Evolutionary conservation across 2,329 filamentous ascomycete species (phyloP).

Genomic region (Fusarium sp.): DNA sequence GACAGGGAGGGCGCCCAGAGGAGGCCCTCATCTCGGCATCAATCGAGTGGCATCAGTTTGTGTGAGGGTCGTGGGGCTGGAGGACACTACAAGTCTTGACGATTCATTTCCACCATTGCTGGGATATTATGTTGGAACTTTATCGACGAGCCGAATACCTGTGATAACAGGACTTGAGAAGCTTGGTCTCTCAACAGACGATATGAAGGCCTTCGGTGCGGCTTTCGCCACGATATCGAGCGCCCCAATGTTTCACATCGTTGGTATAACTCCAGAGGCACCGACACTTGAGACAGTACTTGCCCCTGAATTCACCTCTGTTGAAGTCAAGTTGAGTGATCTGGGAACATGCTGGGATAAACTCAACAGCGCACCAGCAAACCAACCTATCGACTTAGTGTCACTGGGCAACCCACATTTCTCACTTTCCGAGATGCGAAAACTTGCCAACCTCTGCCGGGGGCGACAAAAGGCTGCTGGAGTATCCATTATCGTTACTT

Average conservation of each 20-base stretch:
- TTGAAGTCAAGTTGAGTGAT: slow-evolving; percentile 2
- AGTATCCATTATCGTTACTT: neutral
- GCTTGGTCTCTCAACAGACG: slow-evolving; percentile 13
- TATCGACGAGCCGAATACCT: slow-evolving; percentile 24
- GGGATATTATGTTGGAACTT: slow-evolving; percentile 25
- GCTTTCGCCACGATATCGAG: slow-evolving; percentile 35
- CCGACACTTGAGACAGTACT: neutral
- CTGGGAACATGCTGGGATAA: slow-evolving; percentile 8
- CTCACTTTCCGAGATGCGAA: slow-evolving; percentile 21
- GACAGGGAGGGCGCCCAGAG: slow-evolving; percentile 28
- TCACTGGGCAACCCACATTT: slow-evolving; percentile 35
- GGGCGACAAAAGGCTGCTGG: neutral
- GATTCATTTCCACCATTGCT: slow-evolving; percentile 33
- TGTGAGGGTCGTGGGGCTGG: slow-evolving; percentile 42
- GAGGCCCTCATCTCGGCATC: slow-evolving; percentile 11
- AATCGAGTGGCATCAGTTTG: slow-evolving; percentile 17
- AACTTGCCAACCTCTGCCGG: neutral
- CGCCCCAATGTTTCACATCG: slow-evolving; percentile 38
- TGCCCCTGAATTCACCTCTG: neutral
- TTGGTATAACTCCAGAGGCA: slow-evolving; percentile 31
- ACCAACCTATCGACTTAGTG: slow-evolving; percentile 12
- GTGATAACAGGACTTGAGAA: slow-evolving; percentile 21
- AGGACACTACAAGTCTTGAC: neutral
- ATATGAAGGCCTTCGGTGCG: slow-evolving; percentile 32
- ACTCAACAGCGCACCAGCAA: slow-evolving; percentile 9